These are phyloP conservation scores for Agapanthus africanus DNA, from an alignment of 106 monocot genomes.

Conservation along the genomic window DNA sequence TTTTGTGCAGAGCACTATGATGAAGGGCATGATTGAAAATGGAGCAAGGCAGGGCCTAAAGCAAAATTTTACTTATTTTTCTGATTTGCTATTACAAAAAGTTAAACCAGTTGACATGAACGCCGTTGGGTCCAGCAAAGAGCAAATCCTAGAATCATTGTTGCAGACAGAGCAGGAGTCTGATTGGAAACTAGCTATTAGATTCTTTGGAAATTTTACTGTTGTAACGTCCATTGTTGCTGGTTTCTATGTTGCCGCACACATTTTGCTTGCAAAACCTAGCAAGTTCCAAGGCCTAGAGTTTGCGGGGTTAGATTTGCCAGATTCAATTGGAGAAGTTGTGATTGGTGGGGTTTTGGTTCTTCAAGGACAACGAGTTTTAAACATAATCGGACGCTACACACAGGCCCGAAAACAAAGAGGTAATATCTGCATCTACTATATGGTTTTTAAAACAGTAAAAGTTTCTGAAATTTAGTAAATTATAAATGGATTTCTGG, in stretches of 20 bases:
- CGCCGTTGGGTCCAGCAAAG: conserved; percentile 41
- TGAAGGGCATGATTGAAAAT: conserved; percentile 91
- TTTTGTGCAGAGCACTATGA: conserved; percentile 83
- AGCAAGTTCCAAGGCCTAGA: conserved; percentile 69
- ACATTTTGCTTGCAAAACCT: conserved; percentile 52
- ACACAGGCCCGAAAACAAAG: conserved; percentile 60
- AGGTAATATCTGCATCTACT: no score
- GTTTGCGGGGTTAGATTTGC: conserved; percentile 76
- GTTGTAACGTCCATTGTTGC: conserved; percentile 45
- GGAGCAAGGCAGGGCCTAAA: conserved; percentile 73
- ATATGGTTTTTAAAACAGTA: no score
- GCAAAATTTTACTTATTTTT: conserved; percentile 54
- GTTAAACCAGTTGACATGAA: conserved; percentile 52
- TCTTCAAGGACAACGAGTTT: conserved; percentile 69
- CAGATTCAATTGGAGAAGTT: conserved; percentile 84
- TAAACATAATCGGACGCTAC: conserved; percentile 63
- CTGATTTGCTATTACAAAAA: conserved; percentile 47
- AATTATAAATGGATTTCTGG: no score
- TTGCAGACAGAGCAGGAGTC: conserved; percentile 55
- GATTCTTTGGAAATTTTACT: conserved; percentile 78
- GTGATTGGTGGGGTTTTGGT: conserved; percentile 74
- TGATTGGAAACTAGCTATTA: conserved; percentile 54
- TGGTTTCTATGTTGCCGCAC: conserved; percentile 45
- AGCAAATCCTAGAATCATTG: conserved; percentile 63
- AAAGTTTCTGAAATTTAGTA: no score